Evolutionary conservation across 1,284 basidiomycete genomes (phyloP).

Genomic region (Naganishia liquefaciens): DNA sequence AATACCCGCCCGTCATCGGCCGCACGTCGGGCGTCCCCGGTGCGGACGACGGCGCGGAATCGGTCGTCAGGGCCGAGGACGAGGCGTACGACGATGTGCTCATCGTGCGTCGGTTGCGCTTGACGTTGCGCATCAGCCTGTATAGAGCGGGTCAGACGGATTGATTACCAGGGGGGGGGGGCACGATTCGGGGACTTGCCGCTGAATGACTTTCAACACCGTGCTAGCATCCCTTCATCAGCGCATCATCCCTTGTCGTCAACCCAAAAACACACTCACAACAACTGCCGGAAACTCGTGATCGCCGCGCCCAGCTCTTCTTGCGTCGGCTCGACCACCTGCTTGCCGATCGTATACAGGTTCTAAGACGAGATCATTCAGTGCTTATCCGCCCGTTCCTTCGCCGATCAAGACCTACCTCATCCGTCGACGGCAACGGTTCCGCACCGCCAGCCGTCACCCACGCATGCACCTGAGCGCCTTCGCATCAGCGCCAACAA

Average conservation of each 20-base stretch:
- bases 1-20: neutral
- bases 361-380: slow-evolving; percentile 36
- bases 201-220: slow-evolving; percentile 14
- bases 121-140: slow-evolving; percentile 21
- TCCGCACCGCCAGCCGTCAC: slow-evolving; percentile 48
- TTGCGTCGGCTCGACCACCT: slow-evolving; percentile 53
- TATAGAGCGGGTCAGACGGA: neutral
- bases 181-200: neutral
- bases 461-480: slow-evolving; percentile 54
- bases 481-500: slow-evolving; percentile 5
- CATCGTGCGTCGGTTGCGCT: slow-evolving; percentile 15
- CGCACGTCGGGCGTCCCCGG: slow-evolving; percentile 8
- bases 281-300: slow-evolving; percentile 45
- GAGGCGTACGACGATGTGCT: slow-evolving; percentile 16
- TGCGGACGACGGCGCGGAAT: slow-evolving; percentile 2
- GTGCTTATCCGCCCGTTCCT: no score
- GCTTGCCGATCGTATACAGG: slow-evolving; percentile 50
- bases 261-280: slow-evolving; percentile 40
- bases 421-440: slow-evolving; percentile 52
- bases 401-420: slow-evolving; percentile 31
- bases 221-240: neutral
- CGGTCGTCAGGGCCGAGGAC: slow-evolving; percentile 5
- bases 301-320: slow-evolving; percentile 54
- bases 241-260: neutral
- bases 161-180: neutral